These are phyloP conservation scores for Stagonosporopsis tanaceti DNA, from an alignment of 2,329 filamentous ascomycete species.

Conservation along the genomic window DNA sequence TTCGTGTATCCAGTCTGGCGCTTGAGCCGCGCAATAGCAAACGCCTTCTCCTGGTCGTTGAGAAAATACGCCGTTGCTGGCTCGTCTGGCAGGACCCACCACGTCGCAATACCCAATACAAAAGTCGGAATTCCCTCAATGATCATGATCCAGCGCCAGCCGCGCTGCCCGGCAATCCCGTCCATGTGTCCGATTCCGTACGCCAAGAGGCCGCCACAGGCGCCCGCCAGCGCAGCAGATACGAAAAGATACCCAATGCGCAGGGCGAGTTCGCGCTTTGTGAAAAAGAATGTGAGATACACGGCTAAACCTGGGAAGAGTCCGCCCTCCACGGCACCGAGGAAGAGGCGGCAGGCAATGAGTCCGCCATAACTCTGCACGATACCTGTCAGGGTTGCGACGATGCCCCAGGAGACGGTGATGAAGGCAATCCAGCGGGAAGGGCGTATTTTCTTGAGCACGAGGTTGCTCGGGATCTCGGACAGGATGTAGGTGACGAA, in stretches of 20 bases:
- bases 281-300: constrained; percentile 80
- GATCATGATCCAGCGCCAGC: constrained; percentile 78
- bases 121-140: constrained; percentile 65
- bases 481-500: constrained; percentile 57
- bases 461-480: constrained; percentile 56
- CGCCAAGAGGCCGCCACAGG: constrained; percentile 75
- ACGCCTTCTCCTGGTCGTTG: constrained; percentile 64
- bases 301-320: constrained; percentile 73
- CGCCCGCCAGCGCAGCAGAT: constrained; percentile 73
- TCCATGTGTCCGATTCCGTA: constrained; percentile 79
- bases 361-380: constrained; percentile 70
- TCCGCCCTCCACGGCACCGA: constrained; percentile 74
- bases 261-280: constrained; percentile 73
- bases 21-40: constrained; percentile 62
- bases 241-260: constrained; percentile 78
- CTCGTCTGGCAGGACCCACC: constrained; percentile 70
- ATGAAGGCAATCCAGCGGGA: constrained; percentile 67
- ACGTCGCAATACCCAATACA: constrained; percentile 63
- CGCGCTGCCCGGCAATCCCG: constrained; percentile 67
- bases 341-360: constrained; percentile 72
- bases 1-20: constrained; percentile 59
- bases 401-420: constrained; percentile 62
- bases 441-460: constrained; percentile 56
- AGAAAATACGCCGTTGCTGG: constrained; percentile 72
- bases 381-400: constrained; percentile 75